These are phyloP conservation scores for Apophysomyces trapeziformis DNA, from an alignment of 371 early-diverging fungal genomes.

Conservation along the genomic window DNA sequence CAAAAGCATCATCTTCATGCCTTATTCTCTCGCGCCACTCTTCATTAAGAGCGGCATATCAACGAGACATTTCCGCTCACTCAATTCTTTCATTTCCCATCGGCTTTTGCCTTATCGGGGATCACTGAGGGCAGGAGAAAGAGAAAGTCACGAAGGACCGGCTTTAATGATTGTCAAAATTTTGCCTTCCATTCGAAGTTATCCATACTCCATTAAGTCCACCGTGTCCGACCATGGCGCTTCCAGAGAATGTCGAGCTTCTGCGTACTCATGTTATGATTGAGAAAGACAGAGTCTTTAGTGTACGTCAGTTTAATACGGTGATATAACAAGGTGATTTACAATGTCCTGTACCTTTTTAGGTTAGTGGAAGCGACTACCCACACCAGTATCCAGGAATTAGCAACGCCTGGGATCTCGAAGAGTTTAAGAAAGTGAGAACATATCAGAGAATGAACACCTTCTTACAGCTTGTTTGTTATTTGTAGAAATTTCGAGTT, in stretches of 20 bases:
- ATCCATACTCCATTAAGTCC: neutral
- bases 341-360: neutral
- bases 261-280: conserved; percentile 61
- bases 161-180: conserved; percentile 6
- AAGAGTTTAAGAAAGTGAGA: conserved; percentile 67
- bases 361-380: conserved; percentile 70
- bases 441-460: neutral
- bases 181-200: neutral
- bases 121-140: no score
- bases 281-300: conserved; percentile 63
- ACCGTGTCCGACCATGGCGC: conserved; percentile 11
- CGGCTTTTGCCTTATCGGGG: no score
- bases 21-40: no score
- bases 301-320: conserved; percentile 38
- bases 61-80: no score
- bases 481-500: conserved; percentile 63
- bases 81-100: no score
- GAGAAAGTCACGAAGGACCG: conserved; percentile 2
- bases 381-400: conserved; percentile 68
- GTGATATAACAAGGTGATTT: neutral
- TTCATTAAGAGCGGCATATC: no score
- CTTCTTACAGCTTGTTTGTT: neutral
- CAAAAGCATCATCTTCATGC: no score
- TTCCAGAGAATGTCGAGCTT: conserved; percentile 43
- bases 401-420: conserved; percentile 58